Evolutionary conservation across 257 asterid species (phyloP).

Genomic region (Solanum clarkiae): DNA sequence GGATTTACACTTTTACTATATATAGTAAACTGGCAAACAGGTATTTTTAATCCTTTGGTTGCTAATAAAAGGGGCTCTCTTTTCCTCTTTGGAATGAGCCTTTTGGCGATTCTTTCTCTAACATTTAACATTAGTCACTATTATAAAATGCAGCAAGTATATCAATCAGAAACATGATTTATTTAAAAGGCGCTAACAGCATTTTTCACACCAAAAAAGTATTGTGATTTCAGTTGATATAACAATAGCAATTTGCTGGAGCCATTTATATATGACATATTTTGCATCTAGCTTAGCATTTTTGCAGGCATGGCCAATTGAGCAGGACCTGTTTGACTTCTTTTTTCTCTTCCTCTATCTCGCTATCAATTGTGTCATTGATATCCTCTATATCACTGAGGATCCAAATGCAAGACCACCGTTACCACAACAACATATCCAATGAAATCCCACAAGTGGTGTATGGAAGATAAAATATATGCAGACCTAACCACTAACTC

Average conservation of each 20-base stretch:
- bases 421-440: too few species aligned
- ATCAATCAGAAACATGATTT: neutral
- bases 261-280: neutral
- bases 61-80: neutral
- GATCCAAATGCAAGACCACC: neutral
- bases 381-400: neutral
- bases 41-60: neutral
- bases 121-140: neutral
- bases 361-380: neutral
- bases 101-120: neutral
- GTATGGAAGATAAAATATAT: too few species aligned
- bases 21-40: neutral
- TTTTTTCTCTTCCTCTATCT: too few species aligned
- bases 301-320: neutral
- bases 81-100: neutral
- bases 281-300: neutral
- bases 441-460: too few species aligned
- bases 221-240: neutral
- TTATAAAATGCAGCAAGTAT: neutral
- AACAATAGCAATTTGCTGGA: neutral
- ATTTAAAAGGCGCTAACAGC: neutral
- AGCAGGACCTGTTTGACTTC: neutral
- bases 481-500: too few species aligned
- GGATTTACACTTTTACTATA: neutral
- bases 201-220: neutral